These are phyloP conservation scores for Metarhizium robertsii DNA, from an alignment of 2,329 filamentous ascomycete species.

Conservation along the genomic window DNA sequence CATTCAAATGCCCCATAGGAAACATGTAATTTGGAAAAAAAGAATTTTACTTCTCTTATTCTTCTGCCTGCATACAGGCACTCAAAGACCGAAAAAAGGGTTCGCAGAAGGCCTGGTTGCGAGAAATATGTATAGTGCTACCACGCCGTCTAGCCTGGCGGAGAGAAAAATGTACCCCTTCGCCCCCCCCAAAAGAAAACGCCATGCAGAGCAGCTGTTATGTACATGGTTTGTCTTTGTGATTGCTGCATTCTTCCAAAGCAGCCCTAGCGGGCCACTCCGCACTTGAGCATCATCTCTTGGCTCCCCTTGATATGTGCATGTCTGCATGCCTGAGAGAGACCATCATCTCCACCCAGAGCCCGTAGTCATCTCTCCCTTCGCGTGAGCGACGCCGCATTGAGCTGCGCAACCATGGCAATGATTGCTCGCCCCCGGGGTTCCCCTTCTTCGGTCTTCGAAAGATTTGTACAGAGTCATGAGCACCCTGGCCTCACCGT, in stretches of 20 bases:
- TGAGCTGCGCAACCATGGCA: neutral
- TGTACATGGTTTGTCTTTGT: neutral
- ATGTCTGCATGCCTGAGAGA: neutral
- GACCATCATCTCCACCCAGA: neutral
- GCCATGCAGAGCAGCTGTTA: neutral
- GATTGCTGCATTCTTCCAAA: neutral
- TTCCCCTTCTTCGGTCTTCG: neutral
- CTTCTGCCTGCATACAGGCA: slow-evolving; percentile 25
- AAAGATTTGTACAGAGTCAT: slow-evolving; percentile 23
- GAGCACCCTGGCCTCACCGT: slow-evolving; percentile 10
- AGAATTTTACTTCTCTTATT: slow-evolving; percentile 24
- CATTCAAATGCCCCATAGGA: no score
- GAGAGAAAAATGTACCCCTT: neutral
- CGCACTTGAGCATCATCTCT: slow-evolving; percentile 3
- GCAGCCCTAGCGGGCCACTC: neutral
- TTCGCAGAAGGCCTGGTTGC: neutral
- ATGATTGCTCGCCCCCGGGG: slow-evolving; percentile 9
- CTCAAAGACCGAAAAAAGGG: neutral
- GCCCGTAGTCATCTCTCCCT: neutral
- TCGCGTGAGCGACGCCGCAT: neutral
- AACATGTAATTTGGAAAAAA: neutral
- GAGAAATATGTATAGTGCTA: no score
- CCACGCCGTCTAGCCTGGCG: neutral
- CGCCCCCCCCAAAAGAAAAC: neutral
- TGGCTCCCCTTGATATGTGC: neutral